Conservation (phyloP, 1,284 basidiomycete species). For the Malassezia yamatoensis region DNA sequence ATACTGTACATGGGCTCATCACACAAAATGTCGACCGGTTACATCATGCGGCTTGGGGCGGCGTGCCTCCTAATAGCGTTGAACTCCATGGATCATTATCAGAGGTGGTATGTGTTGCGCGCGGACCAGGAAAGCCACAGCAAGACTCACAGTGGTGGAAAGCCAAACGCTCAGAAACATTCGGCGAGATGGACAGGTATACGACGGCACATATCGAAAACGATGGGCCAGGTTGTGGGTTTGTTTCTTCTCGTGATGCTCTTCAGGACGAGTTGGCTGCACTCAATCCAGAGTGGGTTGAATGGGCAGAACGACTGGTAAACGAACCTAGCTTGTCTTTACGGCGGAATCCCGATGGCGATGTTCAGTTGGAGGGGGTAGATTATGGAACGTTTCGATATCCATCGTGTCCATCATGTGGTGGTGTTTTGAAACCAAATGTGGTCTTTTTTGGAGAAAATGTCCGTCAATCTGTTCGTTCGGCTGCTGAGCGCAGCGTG, state of each 20-base stretch:
- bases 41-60: conserved; percentile 38
- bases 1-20: conserved; percentile 34
- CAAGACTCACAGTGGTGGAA: conserved; percentile 19
- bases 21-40: conserved; percentile 47
- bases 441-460: conserved; percentile 47
- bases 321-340: conserved; percentile 14
- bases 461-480: conserved; percentile 29
- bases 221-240: conserved; percentile 25
- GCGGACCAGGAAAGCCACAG: not conserved
- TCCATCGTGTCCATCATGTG: conserved; percentile 42
- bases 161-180: not conserved
- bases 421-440: conserved; percentile 43
- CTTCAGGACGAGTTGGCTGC: conserved; percentile 39
- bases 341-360: conserved; percentile 44
- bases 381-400: conserved; percentile 43
- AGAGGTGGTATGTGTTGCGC: conserved; percentile 11
- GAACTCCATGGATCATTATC: conserved; percentile 36
- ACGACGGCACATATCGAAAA: conserved; percentile 1
- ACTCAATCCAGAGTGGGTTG: conserved; percentile 40
- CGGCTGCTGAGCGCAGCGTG: conserved; percentile 24
- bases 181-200: conserved; percentile 12
- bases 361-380: conserved; percentile 36
- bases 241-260: conserved; percentile 28
- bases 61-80: conserved; percentile 24
- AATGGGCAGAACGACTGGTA: conserved; percentile 30